Base-by-base conservation (phyloP, 1,284 basidiomycete species). In the Phylloboletellus chloephorus region DNA sequence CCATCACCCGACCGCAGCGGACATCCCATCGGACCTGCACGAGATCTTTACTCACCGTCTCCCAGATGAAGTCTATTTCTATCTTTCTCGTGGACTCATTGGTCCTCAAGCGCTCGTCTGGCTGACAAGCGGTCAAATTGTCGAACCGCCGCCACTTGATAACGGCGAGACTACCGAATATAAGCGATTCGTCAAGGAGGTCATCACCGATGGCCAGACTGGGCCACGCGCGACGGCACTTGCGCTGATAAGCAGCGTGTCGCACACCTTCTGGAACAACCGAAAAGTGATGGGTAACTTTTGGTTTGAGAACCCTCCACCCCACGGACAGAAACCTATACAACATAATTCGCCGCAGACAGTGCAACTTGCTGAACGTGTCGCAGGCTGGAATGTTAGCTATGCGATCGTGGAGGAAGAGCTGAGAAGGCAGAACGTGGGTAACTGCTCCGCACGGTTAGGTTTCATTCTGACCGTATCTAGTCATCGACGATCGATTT, bases 401-500 rank as follows among this genome's bases (percentile, higher is more conserved):
- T 90, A 88, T 50, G 66, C 76, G 28, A 74, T 92, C 39, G 83
- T 99, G 34, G 93, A 97, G 63, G 90, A 96, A 57, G 95, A 98
- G 68, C 68, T 98, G 52, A 78, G 95, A 61, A 77, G 94, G 61
- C 96, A 98, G 69, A 92, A 93, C 63, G 93, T 95, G 63, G 74
- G 90, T 73, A 30, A 52, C 36, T 26, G 13, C 28, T 31, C 28
- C 30, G 10, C 9, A 26, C 24, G 11, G 24, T 23, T 37, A 29
- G 20, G 49, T 5, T 33, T 31, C 20, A 21, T 2, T 28, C 38
- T 59, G 45, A 53, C 37, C 5, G 39, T 37, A 16, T 40, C 22
- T 53, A 92, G 88, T 92, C 88, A 7, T 86, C 92, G 0, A 98
- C 94, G n/a, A 97, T 98, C 57, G 95, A 98, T 65, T 90, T 98